Evolutionary conservation across 208 protist genomes (phyloP).

Genomic region (Wallacemonas collosoma): DNA sequence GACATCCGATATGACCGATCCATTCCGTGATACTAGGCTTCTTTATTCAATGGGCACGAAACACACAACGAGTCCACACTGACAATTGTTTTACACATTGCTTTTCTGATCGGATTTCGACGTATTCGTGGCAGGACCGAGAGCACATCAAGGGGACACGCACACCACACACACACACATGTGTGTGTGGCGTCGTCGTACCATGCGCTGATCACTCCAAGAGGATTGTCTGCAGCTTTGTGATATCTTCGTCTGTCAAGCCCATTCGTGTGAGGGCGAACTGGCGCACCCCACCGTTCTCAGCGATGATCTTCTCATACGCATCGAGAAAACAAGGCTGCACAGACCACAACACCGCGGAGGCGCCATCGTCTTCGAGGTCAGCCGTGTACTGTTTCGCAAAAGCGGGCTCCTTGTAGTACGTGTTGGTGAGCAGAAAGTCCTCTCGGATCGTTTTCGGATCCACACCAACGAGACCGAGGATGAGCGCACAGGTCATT

Average conservation of each 20-base stretch:
- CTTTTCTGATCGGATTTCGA: no score
- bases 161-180: no score
- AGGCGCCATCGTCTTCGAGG: slow-evolving; percentile 27
- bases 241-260: slow-evolving; percentile 37
- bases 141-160: no score
- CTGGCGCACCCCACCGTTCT: slow-evolving; percentile 28
- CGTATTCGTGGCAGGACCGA: no score
- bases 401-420: slow-evolving; percentile 24
- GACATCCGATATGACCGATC: no score
- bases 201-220: slow-evolving; percentile 23
- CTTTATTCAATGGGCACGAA: no score
- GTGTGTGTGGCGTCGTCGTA: no score
- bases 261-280: slow-evolving; percentile 37
- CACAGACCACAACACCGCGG: slow-evolving; percentile 31
- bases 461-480: slow-evolving; percentile 31
- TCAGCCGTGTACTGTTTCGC: slow-evolving; percentile 23
- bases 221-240: slow-evolving; percentile 31
- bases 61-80: no score
- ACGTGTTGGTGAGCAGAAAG: slow-evolving; percentile 42
- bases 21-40: no score
- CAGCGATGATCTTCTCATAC: slow-evolving; percentile 18
- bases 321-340: slow-evolving; percentile 29
- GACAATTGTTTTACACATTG: no score
- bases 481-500: slow-evolving; percentile 28
- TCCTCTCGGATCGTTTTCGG: slow-evolving; percentile 33